These are phyloP conservation scores for Penicillium mononematosum DNA, from an alignment of 495 filamentous ascomycete species.

Conservation along the genomic window DNA sequence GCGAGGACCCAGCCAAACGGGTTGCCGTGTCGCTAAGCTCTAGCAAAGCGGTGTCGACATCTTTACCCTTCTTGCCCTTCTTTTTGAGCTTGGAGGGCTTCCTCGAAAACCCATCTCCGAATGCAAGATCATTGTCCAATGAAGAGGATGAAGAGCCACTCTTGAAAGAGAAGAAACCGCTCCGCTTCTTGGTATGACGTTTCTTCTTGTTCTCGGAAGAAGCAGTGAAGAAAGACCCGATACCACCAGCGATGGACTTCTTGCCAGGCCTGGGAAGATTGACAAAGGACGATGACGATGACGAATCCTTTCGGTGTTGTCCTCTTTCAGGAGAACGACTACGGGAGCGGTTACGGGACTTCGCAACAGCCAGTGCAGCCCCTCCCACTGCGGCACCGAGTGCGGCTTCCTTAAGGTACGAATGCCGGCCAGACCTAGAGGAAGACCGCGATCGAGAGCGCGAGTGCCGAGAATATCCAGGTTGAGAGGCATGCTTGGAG, in stretches of 20 bases:
- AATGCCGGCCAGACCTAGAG: slow-evolving; percentile 38
- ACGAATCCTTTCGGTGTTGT: slow-evolving; percentile 37
- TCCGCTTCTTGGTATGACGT: slow-evolving; percentile 39
- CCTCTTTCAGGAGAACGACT: slow-evolving; percentile 33
- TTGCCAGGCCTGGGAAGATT: slow-evolving; percentile 32
- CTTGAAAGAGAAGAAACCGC: slow-evolving; percentile 60
- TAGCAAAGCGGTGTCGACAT: slow-evolving; percentile 54
- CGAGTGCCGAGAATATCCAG: slow-evolving; percentile 24
- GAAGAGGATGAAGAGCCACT: slow-evolving; percentile 59
- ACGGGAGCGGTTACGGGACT: slow-evolving; percentile 31
- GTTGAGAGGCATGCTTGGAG: slow-evolving; percentile 12
- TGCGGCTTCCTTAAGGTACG: slow-evolving; percentile 42
- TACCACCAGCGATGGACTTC: slow-evolving; percentile 31
- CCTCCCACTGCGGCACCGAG: slow-evolving; percentile 49
- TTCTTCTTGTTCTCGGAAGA: slow-evolving; percentile 50
- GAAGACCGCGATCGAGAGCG: slow-evolving; percentile 50
- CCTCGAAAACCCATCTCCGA: slow-evolving; percentile 39
- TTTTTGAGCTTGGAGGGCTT: slow-evolving; percentile 36
- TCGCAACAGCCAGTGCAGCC: slow-evolving; percentile 36
- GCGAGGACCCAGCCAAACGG: slow-evolving; percentile 49
- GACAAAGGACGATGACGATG: slow-evolving; percentile 35
- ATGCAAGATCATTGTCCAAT: slow-evolving; percentile 54
- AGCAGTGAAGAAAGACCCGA: slow-evolving; percentile 50
- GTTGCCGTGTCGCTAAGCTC: slow-evolving; percentile 58
- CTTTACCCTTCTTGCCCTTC: slow-evolving; percentile 42